phyloP scores from a whole-genome alignment of 192 early-diverging fungal species.

The Irineochytrium annulatum region DNA sequence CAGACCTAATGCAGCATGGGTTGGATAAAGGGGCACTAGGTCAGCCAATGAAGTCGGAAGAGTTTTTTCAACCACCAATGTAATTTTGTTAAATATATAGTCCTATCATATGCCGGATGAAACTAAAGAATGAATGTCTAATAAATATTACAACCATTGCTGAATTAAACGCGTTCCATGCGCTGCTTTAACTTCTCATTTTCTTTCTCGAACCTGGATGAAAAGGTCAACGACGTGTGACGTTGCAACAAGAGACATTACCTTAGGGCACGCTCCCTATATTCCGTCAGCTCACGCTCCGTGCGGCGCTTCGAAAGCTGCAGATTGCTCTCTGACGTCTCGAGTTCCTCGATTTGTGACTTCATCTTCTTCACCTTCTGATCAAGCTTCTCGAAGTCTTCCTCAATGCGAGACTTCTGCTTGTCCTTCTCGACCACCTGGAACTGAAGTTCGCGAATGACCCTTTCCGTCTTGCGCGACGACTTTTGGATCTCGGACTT shows the following conservation, averaged over 20 bases:
- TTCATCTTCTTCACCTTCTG: conserved; percentile 63
- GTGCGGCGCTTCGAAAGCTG: conserved; percentile 66
- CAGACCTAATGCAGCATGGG: conserved; percentile 5
- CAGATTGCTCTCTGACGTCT: conserved; percentile 51
- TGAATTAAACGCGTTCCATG: conserved; percentile 23
- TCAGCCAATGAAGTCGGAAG: neutral
- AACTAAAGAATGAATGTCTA: too few relatives aligned
- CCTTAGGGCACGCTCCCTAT: conserved; percentile 43
- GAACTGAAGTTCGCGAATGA: conserved; percentile 81
- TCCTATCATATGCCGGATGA: too few relatives aligned
- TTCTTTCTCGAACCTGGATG: conserved; percentile 52
- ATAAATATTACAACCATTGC: too few relatives aligned
- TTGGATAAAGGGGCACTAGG: too few relatives aligned
- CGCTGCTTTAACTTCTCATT: conserved; percentile 41
- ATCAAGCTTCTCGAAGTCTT: conserved; percentile 67
- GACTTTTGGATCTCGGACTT: conserved; percentile 57
- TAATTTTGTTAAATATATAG: too few relatives aligned
- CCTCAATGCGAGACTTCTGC: conserved; percentile 56
- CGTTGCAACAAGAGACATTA: conserved; percentile 14
- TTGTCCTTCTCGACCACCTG: conserved; percentile 80
- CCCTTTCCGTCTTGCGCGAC: conserved; percentile 64
- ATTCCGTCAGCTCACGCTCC: conserved; percentile 66
- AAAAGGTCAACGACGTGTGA: too few relatives aligned
- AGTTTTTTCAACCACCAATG: too few relatives aligned
- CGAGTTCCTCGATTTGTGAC: conserved; percentile 64